Evolutionary conservation across 1,284 basidiomycete genomes (phyloP), one percentile per base, ranked within the genome.

Genomic region (Papiliotrema nemorosa): DNA sequence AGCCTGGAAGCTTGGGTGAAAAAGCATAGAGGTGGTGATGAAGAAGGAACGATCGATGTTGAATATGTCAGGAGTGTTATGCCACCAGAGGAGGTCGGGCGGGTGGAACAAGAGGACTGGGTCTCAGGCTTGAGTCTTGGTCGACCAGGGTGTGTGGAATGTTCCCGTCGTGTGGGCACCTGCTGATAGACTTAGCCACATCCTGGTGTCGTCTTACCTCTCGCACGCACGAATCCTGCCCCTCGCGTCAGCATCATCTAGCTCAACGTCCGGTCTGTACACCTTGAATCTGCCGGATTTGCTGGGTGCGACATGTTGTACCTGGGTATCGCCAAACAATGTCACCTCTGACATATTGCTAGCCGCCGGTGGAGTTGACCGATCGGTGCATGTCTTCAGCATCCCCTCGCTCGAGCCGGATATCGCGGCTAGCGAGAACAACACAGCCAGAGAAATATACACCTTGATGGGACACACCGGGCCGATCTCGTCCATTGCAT

Each of bases 41-140:
- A 66, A 56, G 72, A 67, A 50, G 86, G 90, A 67, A 91, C 88
- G 2, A 80, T 97, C 33, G 87, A 93, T 66, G 82, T 98, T 47
- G 92, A 97, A 75, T 97, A 97, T 76, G 85, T 98, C 51, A 85
- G 93, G 72, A 89, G 86, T 25, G 83, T 96, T 1, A 78, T 97
- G 69, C 93, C 94, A 0, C 94, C 94, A 0, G 82, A 89, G 63
- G 84, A 85, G 54, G 81, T 90, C 68, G 82, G 85, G 0, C 81
- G 85, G 29, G 80, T 91, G 49, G 86, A 88, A 20, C 88, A 92
- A 60, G 88, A 97, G 58, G 93, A 97, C 62, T 98, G 93, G 94
- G 86, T 96, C 0, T 89, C 89, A 0, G 84, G 85, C 13, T 80
- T 97, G 24, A 86, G 85, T 37, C 84, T 86, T 50, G 76, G 78